phyloP scores from a whole-genome alignment of 169 alveolate genomes.

The Plasmodium chabaudi region DNA sequence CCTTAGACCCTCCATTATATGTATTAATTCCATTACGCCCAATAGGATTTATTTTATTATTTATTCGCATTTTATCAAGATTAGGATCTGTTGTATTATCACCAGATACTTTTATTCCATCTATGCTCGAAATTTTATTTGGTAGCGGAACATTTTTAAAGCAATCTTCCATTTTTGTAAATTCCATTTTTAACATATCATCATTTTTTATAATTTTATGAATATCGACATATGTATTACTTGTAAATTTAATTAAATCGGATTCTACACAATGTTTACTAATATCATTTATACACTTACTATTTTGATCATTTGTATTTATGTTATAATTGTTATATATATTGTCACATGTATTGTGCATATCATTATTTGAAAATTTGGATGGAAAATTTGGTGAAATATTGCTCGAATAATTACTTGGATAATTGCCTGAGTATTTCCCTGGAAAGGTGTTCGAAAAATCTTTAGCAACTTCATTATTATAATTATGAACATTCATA shows the following conservation, averaged over 20 bases:
- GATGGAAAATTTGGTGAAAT: too few species aligned
- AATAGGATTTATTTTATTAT: too few species aligned
- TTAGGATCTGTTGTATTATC: too few species aligned
- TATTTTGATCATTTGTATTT: background rate
- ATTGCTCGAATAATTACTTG: too few species aligned
- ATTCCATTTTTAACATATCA: slow-evolving; percentile 49
- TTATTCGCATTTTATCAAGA: too few species aligned
- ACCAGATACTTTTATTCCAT: too few species aligned
- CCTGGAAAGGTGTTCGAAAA: too few species aligned
- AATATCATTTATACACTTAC: background rate
- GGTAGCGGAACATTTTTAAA: slow-evolving; percentile 4
- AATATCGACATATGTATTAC: slow-evolving; percentile 46
- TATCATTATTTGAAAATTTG: background rate
- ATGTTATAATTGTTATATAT: background rate
- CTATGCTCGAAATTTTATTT: background rate
- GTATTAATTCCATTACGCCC: background rate
- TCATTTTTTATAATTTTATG: slow-evolving; percentile 64
- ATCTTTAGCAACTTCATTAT: too few species aligned
- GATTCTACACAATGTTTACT: slow-evolving; percentile 20
- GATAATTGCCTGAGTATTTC: too few species aligned
- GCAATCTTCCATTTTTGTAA: slow-evolving; percentile 46
- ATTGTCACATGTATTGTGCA: background rate
- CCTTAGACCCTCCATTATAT: background rate
- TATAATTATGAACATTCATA: too few species aligned
- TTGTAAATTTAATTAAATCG: slow-evolving; percentile 41